Evolutionary conservation across 1,139 yeast genomes (phyloP).

Genomic region (Saccharomycopsis hybrid): DNA sequence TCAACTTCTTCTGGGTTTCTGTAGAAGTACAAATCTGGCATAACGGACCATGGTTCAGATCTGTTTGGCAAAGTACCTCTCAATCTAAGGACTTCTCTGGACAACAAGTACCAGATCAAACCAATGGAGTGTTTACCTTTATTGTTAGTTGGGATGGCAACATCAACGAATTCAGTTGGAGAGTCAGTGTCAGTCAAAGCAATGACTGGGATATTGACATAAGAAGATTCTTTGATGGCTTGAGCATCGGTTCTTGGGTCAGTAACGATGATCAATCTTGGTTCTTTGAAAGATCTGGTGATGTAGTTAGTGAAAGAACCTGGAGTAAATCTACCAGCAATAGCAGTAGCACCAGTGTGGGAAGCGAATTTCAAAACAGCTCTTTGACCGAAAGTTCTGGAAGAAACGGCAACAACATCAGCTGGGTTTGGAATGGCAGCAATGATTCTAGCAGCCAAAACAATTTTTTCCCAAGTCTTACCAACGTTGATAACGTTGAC

Average conservation of each 20-base stretch:
- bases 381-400: conserved; percentile 99
- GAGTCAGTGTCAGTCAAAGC: conserved; percentile 99
- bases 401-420: conserved; percentile 97
- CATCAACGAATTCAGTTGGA: conserved; percentile 98
- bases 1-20: conserved; percentile 99
- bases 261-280: conserved; percentile 98
- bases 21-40: conserved; percentile 99
- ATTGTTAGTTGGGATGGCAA: conserved; percentile 99
- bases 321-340: conserved; percentile 99
- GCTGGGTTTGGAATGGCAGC: conserved; percentile 99
- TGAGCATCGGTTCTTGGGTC: conserved; percentile 99
- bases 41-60: conserved; percentile 95
- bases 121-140: conserved; percentile 99
- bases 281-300: conserved; percentile 99
- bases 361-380: conserved; percentile 99
- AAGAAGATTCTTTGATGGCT: conserved; percentile 99
- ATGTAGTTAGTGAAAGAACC: conserved; percentile 99
- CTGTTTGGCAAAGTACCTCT: conserved; percentile 98
- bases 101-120: conserved; percentile 98
- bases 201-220: conserved; percentile 99
- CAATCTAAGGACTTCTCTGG: conserved; percentile 99
- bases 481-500: conserved; percentile 97
- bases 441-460: conserved; percentile 98
- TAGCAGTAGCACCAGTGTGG: conserved; percentile 99
- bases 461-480: conserved; percentile 99